Base-by-base conservation (phyloP, 208 protist species). In the Trypanosoma melophagium region DNA sequence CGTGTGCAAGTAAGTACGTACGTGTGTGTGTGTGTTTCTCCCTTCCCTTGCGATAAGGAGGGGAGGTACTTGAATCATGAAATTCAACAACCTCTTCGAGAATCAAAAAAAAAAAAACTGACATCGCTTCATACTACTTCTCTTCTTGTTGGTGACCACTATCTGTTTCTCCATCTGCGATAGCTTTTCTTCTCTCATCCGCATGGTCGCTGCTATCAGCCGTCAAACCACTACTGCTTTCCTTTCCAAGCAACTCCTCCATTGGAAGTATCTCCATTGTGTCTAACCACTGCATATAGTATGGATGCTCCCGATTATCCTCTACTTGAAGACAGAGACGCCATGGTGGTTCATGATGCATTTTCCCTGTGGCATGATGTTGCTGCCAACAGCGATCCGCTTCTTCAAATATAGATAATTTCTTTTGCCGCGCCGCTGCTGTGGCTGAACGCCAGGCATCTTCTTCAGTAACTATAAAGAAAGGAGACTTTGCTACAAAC, bases 291-390 rank as follows among this genome's bases (percentile, higher is more conserved):
- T 60, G 60, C 16, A 83, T 10, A 58, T 81, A 90, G 42, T 84
- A 61, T 2, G 90, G 90, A 31, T 93, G 85, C 47, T 96, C 90
- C 21, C 71, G 73, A 69, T 93, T 94, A 53, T 87, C 79, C 24
- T 83, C 76, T 9, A 78, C 57, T 16, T 21, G 19, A 31, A 74
- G 55, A 62, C 86, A 93, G 16, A 88, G 50, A 56, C 79, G 81
- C 86, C 87, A 96, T 66, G 90, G 90, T 17, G 90, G 86, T 40
- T 90, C 79, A 7, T 66, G 65, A 57, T 94, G 88, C 12, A 83
- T 82, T 14, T 74, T 76, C 0, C 86, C 86, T 3, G 31, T 74
- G 2, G 62, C 63, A 24, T 76, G 79, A 63, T 87, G 80, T 21
- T 74, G 31, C 45, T 22, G 47, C 72, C 81, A 92, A 31, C 67